Evolutionary conservation across 495 filamentous ascomycete genomes (phyloP).

Genomic region (Mytilinidion resinicola): DNA sequence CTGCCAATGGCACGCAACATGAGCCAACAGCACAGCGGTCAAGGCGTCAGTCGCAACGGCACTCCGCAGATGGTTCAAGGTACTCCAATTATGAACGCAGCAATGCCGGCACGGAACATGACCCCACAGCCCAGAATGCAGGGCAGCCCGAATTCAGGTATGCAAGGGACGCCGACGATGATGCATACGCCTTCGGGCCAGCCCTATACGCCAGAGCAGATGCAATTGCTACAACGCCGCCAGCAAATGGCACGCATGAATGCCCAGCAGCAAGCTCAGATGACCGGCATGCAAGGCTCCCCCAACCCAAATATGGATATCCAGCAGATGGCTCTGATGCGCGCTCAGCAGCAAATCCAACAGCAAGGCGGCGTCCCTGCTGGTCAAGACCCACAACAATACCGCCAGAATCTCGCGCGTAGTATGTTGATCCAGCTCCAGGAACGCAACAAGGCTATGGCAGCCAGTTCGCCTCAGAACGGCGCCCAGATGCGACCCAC

Average conservation of each 20-base stretch:
- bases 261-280: conserved; percentile 11
- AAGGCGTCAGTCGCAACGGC: conserved; percentile 63
- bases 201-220: conserved; percentile 29
- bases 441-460: conserved; percentile 2
- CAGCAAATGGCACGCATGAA: conserved; percentile 10
- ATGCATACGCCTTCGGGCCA: conserved; percentile 24
- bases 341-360: conserved; percentile 9
- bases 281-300: conserved; percentile 14
- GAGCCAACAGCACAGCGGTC: conserved; percentile 55
- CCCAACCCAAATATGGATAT: neutral
- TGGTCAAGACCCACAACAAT: conserved; percentile 14
- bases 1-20: conserved; percentile 64
- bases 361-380: conserved; percentile 12
- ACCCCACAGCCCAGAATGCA: conserved; percentile 37
- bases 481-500: neutral
- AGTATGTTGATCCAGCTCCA: neutral
- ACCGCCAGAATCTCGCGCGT: conserved; percentile 7
- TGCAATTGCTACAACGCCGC: conserved; percentile 15
- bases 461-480: conserved; percentile 9
- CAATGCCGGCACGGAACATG: conserved; percentile 51
- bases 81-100: conserved; percentile 61
- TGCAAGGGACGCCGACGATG: conserved; percentile 54
- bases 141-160: conserved; percentile 45
- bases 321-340: neutral
- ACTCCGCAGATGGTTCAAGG: conserved; percentile 76